Percentiles rank a stretch among this genome's conserved stretches.
These are phyloP conservation scores for Plasmodium adleri DNA, from an alignment of 169 alveolate genomes.

Conservation along the genomic window DNA sequence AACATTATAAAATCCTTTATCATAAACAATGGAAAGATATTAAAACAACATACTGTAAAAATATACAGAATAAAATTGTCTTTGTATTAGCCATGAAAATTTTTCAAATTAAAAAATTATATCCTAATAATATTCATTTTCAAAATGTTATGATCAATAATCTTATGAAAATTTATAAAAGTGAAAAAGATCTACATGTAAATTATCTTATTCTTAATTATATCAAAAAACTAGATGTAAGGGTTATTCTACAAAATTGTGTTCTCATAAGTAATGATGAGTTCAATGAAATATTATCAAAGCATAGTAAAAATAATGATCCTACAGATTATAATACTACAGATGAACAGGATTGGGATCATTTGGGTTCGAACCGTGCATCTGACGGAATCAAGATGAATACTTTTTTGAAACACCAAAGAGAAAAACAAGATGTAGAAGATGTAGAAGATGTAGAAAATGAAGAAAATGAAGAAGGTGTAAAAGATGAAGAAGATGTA, in stretches of 20 bases:
- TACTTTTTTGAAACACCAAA: not conserved
- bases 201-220: constrained; percentile 31
- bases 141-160: constrained; percentile 72
- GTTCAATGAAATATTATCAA: constrained; percentile 22
- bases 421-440: not conserved
- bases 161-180: constrained; percentile 67
- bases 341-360: not conserved
- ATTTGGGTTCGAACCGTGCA: too few species aligned
- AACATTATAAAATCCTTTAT: constrained; percentile 36
- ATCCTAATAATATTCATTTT: constrained; percentile 20
- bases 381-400: too few species aligned
- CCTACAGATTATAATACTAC: not conserved
- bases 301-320: constrained; percentile 6
- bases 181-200: constrained; percentile 52
- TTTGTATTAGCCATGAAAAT: constrained; percentile 70
- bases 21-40: constrained; percentile 55
- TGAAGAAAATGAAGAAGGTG: not conserved
- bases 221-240: constrained; percentile 52
- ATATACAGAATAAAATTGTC: constrained; percentile 33
- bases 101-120: constrained; percentile 54
- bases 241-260: constrained; percentile 53
- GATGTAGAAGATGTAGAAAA: not conserved
- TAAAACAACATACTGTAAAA: constrained; percentile 45
- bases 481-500: not conserved
- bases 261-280: constrained; percentile 52